phyloP scores from a whole-genome alignment of 1,284 basidiomycete species.

The Tilletia indica region DNA sequence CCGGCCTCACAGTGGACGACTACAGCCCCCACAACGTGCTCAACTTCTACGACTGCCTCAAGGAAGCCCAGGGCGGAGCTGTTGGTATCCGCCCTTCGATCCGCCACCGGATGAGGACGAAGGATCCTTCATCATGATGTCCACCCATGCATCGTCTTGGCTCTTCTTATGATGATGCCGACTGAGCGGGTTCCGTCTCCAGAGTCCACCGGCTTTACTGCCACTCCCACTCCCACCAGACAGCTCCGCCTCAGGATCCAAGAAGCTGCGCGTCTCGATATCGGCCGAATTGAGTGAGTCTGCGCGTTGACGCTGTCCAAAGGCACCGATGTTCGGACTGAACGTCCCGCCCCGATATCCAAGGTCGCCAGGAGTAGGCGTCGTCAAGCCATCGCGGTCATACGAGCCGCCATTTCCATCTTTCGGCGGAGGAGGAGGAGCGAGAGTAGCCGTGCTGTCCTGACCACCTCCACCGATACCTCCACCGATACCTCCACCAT shows the following conservation, averaged over 20 bases:
- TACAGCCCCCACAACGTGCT: conserved; percentile 35
- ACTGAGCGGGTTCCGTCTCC: conserved; percentile 4
- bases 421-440: conserved; percentile 10
- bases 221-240: no score
- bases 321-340: no score
- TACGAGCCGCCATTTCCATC: not conserved
- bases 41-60: conserved; percentile 46
- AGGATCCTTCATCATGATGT: conserved; percentile 32
- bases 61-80: no score
- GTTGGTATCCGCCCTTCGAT: no score
- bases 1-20: conserved; percentile 37
- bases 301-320: conserved; percentile 17
- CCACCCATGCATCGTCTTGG: conserved; percentile 41
- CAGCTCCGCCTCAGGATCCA: conserved; percentile 25
- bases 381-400: conserved; percentile 6
- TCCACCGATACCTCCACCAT: not conserved
- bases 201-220: not conserved
- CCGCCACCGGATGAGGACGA: not conserved
- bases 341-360: not conserved
- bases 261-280: conserved; percentile 41
- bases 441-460: conserved; percentile 17
- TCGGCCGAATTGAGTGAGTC: conserved; percentile 40
- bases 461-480: not conserved
- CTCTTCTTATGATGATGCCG: conserved; percentile 23
- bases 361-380: not conserved